Evolutionary conservation across 2,329 filamentous ascomycete species (phyloP), one percentile per base, ranked within the genome.

Genomic region (Fusarium brachygibbosum): DNA sequence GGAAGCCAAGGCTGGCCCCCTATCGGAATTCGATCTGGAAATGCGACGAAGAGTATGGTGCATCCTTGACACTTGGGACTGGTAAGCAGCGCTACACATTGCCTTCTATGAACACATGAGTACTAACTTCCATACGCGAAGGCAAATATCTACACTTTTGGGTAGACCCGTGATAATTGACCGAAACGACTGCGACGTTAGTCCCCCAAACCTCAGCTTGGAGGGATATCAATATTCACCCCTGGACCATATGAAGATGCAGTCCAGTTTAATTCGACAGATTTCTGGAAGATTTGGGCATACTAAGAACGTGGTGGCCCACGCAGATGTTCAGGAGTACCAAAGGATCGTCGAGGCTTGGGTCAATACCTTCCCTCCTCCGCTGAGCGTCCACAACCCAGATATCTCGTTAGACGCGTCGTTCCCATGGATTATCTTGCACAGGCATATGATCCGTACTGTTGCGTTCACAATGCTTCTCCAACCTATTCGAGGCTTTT

Each of bases 381-480:
- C 81, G 0, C 84, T 83, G 55, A 71, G 75, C 14, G 59, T 83
- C 6, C 67, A 75, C 3, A 67, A 80, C 23, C 78, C 83, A 0
- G 83, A 86, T 62, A 79, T 71, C 1, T 77, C 76, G 2, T 75
- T 80, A 41, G 84, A 87, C 58, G 65, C 70, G 6, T 66, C 74
- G 6, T 76, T 82, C 58, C 77, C 78, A 1, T 85, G 83, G 73
- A 79, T 85, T 19, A 73, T 80, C 3, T 76, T 83, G 32, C 84
- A 87, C 51, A 81, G 85, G 10, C 77, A 78, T 45, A 80, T 84
- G 57, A 67, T 86, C 5, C 81, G 83, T 48, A 81, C 78, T 17
- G 80, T 83, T 62, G 77, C 80, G 12, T 81, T 82, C 48, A 79
- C 83, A 56, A 82, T 83, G 62, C 79, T 82, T 54, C 75, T 86